Base-by-base conservation (phyloP, 2,329 filamentous ascomycete genomes). In the Colletotrichum tofieldiae region DNA sequence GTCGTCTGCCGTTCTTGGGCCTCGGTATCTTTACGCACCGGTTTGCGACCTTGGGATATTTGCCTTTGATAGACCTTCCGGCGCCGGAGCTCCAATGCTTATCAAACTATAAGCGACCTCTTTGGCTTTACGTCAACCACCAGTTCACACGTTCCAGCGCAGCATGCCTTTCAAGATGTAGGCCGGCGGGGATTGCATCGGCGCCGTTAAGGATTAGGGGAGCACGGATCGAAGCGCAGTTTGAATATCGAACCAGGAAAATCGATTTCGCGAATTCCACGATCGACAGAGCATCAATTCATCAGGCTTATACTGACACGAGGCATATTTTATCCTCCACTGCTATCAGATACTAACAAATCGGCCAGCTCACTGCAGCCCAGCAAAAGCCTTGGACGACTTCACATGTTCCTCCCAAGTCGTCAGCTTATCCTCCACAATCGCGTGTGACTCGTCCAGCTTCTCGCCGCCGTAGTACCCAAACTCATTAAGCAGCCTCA, bases 391-490 rank as follows among this genome's bases (percentile, higher is more conserved):
- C 58, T 78, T 76, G 37, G 79, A 75, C 35, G 76, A 78, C 75
- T 77, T 79, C 70, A 83, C 76, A 76, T 81, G 83, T 5, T 81
- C 79, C 76, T 79, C 82, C 82, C 82, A 84, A 4, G 78, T 80
- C 0, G 78, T 81, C 2, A 82, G 78, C 78, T 79, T 78, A 45
- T 83, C 80, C 4, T 80, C 79, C 5, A 85, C 51, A 37, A 84
- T 73, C 2, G 67, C 74, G 52, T 78, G 63, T 39, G 80, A 82
- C 71, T 79, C 78, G 14, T 76, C 75, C 11, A 84, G 68, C 51
- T 77, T 76, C 41, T 77, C 81, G 1, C 80, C 81, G 5, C 70
- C 81, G 43, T 82, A 86, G 73, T 85, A 86, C 1, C 83, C 84
- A 5, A 81, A 83, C 23, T 82, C 80, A 39, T 81, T 78, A n/a